Evolutionary conservation across 2,329 filamentous ascomycete genomes (phyloP).

Genomic region (Diaporthe citriasiana): DNA sequence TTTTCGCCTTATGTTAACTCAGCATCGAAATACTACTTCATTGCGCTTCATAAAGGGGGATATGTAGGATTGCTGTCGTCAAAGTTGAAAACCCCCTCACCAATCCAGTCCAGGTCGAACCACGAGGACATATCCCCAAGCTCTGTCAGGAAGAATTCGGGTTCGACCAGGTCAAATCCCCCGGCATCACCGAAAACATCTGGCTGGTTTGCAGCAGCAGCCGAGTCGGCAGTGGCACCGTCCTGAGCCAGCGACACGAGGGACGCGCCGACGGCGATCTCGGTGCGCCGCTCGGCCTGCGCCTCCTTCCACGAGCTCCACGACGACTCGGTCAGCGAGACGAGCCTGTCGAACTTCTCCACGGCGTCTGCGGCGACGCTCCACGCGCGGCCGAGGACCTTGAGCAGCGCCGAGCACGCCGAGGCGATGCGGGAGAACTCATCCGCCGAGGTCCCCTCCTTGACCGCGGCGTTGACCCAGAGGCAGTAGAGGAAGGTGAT

Average conservation of each 20-base stretch:
- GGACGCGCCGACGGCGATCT: slow-evolving; percentile 18
- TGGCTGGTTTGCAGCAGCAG: not conserved
- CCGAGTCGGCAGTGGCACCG: not conserved
- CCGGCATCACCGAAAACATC: slow-evolving; percentile 1
- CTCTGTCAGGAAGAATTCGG: slow-evolving; percentile 44
- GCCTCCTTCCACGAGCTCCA: slow-evolving; percentile 37
- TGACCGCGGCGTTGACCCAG: slow-evolving; percentile 41
- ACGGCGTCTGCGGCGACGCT: slow-evolving; percentile 55
- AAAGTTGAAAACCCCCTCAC: not conserved
- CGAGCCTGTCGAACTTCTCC: slow-evolving; percentile 48
- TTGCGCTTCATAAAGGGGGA: not conserved
- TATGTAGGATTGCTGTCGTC: slow-evolving; percentile 3
- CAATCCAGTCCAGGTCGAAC: slow-evolving; percentile 48
- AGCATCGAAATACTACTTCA: not conserved
- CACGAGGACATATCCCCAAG: slow-evolving; percentile 48
- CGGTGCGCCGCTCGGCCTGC: slow-evolving; percentile 14
- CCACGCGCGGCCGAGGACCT: slow-evolving; percentile 46
- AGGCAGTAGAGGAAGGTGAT: slow-evolving; percentile 50
- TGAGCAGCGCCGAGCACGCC: slow-evolving; percentile 45
- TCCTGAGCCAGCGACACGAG: slow-evolving; percentile 24
- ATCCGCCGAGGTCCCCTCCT: slow-evolving; percentile 9
- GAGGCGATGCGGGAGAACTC: slow-evolving; percentile 39
- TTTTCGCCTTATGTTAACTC: not conserved
- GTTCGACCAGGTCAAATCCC: slow-evolving; percentile 18
- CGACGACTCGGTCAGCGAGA: slow-evolving; percentile 32